Conservation (phyloP, 1,284 basidiomycete species). For the Heliocybe sulcata region DNA sequence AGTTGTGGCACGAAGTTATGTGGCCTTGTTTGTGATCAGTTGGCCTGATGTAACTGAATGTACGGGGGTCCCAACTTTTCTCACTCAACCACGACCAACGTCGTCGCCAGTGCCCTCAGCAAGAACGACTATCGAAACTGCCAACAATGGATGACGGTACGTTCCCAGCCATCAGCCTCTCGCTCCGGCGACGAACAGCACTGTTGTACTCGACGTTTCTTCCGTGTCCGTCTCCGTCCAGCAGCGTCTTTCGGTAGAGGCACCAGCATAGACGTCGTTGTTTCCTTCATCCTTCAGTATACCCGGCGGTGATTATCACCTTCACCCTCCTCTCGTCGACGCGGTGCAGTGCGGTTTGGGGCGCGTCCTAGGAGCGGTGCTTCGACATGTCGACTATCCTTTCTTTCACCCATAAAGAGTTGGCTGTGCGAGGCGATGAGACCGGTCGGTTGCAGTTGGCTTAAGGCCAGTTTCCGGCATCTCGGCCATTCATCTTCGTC, state of each 20-base stretch:
- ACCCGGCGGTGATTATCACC: neutral
- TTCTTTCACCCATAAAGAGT: neutral
- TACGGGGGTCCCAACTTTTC: neutral
- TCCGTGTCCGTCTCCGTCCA: neutral
- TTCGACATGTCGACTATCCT: neutral
- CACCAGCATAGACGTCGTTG: neutral
- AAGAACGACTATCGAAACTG: neutral
- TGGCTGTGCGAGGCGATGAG: neutral
- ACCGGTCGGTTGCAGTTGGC: neutral
- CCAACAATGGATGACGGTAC: constrained; percentile 2
- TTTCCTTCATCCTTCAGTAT: neutral
- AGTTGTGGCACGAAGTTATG: neutral
- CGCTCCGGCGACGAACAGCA: neutral
- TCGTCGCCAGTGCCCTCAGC: neutral
- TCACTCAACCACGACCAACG: neutral
- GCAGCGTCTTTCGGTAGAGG: neutral
- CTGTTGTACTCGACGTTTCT: neutral
- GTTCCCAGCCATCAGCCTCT: neutral
- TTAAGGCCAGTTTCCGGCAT: constrained; percentile 1
- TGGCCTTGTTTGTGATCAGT: neutral
- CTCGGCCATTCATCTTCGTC: neutral
- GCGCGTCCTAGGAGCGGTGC: neutral
- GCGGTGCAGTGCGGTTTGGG: neutral
- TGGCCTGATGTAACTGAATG: neutral
- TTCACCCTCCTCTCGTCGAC: neutral